These are phyloP conservation scores for Martiniozyma asiatica DNA, from an alignment of 1,139 yeast genomes.

Conservation along the genomic window DNA sequence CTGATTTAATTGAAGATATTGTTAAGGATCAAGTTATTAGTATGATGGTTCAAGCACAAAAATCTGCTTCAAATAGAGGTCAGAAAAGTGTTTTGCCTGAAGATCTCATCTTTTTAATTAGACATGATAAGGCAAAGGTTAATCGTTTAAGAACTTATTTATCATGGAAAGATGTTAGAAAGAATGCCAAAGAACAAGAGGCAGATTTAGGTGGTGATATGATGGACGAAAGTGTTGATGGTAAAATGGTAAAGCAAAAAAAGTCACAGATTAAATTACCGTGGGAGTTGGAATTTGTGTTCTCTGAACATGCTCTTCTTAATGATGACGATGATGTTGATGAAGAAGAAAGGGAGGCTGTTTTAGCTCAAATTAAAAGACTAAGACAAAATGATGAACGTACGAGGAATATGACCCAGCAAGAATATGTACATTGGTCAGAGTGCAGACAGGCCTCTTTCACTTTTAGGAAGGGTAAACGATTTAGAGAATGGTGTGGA, in stretches of 20 bases:
- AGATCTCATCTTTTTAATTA: slow-evolving; percentile 80
- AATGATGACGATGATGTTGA: slow-evolving; percentile 54
- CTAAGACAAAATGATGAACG: slow-evolving; percentile 90
- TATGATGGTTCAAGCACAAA: slow-evolving; percentile 62
- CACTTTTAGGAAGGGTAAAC: slow-evolving; percentile 82
- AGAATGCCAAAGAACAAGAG: slow-evolving; percentile 94
- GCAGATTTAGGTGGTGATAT: slow-evolving; percentile 49
- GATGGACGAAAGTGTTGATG: slow-evolving; percentile 40
- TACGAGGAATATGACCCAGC: slow-evolving; percentile 86
- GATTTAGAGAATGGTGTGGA: slow-evolving; percentile 96
- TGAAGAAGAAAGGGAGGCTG: slow-evolving; percentile 84
- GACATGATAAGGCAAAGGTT: slow-evolving; percentile 93
- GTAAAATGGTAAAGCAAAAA: slow-evolving; percentile 56
- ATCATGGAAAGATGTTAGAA: slow-evolving; percentile 96
- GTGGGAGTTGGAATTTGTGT: slow-evolving; percentile 94
- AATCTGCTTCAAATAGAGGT: slow-evolving; percentile 69
- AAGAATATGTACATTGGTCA: slow-evolving; percentile 97
- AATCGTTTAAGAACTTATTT: slow-evolving; percentile 79
- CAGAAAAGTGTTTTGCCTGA: slow-evolving; percentile 83
- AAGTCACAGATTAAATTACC: slow-evolving; percentile 78
- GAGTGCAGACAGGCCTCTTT: slow-evolving; percentile 97
- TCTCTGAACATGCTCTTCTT: slow-evolving; percentile 74
- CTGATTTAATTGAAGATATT: slow-evolving; percentile 85
- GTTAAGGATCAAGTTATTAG: slow-evolving; percentile 93
- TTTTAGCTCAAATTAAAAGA: slow-evolving; percentile 74